These are phyloP conservation scores for Cicer yamashitae DNA, from an alignment of 306 rosid species.

Conservation along the genomic window DNA sequence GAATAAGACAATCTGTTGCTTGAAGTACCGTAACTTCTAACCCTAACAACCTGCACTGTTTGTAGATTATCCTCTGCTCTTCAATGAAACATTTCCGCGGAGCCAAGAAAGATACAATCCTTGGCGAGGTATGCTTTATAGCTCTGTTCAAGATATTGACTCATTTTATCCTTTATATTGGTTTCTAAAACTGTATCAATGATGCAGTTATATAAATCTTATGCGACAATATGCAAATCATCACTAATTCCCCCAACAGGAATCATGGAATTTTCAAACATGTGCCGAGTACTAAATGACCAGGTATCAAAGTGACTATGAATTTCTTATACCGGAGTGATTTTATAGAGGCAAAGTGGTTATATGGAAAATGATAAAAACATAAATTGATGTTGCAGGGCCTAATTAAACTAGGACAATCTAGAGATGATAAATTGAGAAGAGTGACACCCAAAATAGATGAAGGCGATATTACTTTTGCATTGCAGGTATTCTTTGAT, in stretches of 20 bases:
- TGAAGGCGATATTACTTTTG: conserved; percentile 77
- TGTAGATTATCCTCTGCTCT: conserved; percentile 84
- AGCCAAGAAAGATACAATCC: conserved; percentile 72
- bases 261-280: conserved; percentile 70
- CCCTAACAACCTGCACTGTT: conserved; percentile 2
- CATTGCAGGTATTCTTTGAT: conserved; percentile 67
- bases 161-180: conserved; percentile 14
- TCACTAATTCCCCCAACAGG: conserved; percentile 72
- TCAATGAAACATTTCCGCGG: conserved; percentile 74
- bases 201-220: conserved; percentile 82
- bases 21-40: not conserved
- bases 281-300: conserved; percentile 82
- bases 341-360: conserved; percentile 20
- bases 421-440: conserved; percentile 74
- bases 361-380: conserved; percentile 23
- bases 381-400: conserved; percentile 60
- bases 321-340: conserved; percentile 3
- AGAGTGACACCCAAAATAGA: conserved; percentile 72
- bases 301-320: conserved; percentile 60
- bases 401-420: conserved; percentile 77
- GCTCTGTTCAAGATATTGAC: not conserved
- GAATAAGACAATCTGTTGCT: not conserved
- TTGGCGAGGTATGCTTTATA: conserved; percentile 70
- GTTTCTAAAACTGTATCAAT: conserved; percentile 22
- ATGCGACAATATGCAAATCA: conserved; percentile 68